These are phyloP conservation scores for Cadophora luteo-olivacea DNA, from an alignment of 2,329 filamentous ascomycete species.

Conservation along the genomic window DNA sequence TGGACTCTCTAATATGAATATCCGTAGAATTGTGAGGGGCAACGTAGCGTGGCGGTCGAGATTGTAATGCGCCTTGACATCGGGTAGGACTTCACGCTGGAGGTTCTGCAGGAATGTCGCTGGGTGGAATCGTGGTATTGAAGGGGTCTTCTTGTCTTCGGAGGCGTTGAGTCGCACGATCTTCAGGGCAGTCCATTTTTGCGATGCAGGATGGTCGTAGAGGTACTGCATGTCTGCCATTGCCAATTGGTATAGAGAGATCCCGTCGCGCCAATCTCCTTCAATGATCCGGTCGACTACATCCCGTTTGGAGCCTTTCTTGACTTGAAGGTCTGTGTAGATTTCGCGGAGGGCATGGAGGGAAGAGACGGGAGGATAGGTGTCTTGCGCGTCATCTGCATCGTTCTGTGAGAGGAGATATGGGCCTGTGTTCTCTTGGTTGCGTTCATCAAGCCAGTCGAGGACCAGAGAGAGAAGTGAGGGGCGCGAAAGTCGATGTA, in stretches of 20 bases:
- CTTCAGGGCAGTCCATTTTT: slow-evolving; percentile 69
- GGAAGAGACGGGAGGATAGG: slow-evolving; percentile 72
- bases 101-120: slow-evolving; percentile 80
- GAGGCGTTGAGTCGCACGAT: slow-evolving; percentile 57
- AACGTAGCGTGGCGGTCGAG: slow-evolving; percentile 73
- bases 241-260: slow-evolving; percentile 70
- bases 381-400: slow-evolving; percentile 66
- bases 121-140: slow-evolving; percentile 77
- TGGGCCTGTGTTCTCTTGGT: slow-evolving; percentile 64
- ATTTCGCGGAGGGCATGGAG: slow-evolving; percentile 70
- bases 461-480: slow-evolving; percentile 75
- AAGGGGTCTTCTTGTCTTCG: slow-evolving; percentile 53
- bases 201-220: slow-evolving; percentile 67
- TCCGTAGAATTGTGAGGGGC: slow-evolving; percentile 76
- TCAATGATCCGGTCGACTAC: slow-evolving; percentile 68
- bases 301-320: slow-evolving; percentile 67
- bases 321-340: slow-evolving; percentile 65
- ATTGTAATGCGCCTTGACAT: slow-evolving; percentile 85
- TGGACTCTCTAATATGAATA: slow-evolving; percentile 81
- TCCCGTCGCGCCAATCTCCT: slow-evolving; percentile 71
- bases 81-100: slow-evolving; percentile 74
- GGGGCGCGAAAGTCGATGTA: slow-evolving; percentile 73
- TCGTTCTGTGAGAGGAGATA: slow-evolving; percentile 61
- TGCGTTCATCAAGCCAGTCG: slow-evolving; percentile 77
- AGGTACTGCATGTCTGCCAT: slow-evolving; percentile 73